A percentile compares a stretch with the other conserved stretches of the same genome.
Conservation (phyloP, 352 stramenopile genomes). For the Aphanomyces cochlioides region DNA sequence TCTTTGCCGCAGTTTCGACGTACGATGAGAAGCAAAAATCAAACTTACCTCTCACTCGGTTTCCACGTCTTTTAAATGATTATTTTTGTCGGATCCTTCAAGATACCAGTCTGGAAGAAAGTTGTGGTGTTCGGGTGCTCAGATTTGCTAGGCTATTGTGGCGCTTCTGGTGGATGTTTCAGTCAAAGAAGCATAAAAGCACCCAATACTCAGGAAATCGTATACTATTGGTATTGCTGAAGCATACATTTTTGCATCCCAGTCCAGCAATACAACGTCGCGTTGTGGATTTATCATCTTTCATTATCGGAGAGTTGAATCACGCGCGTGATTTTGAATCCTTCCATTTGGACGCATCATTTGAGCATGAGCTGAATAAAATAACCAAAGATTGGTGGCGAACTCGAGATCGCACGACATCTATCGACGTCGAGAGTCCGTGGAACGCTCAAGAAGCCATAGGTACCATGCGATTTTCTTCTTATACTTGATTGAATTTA, state of each 20-base stretch:
- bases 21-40: neutral
- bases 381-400: neutral
- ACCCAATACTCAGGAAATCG: constrained; percentile 14
- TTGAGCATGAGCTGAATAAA: neutral
- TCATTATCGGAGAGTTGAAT: constrained; percentile 16
- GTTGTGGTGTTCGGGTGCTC: constrained; percentile 20
- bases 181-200: neutral
- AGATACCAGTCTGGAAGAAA: neutral
- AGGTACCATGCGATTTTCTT: neutral
- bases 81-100: constrained; percentile 20
- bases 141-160: constrained; percentile 20
- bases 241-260: neutral
- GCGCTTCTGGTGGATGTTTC: constrained; percentile 30
- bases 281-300: constrained; percentile 15
- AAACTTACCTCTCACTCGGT: constrained; percentile 5
- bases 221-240: constrained; percentile 8
- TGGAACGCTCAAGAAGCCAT: neutral
- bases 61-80: constrained; percentile 18
- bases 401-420: neutral
- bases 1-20: constrained; percentile 7
- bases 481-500: neutral
- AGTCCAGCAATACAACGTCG: constrained; percentile 17
- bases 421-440: no score
- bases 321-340: constrained; percentile 1
- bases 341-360: neutral